Percentiles rank a stretch among this genome's conserved stretches.
These are phyloP conservation scores for Angomonas deanei DNA, from an alignment of 208 protist genomes.

Conservation along the genomic window DNA sequence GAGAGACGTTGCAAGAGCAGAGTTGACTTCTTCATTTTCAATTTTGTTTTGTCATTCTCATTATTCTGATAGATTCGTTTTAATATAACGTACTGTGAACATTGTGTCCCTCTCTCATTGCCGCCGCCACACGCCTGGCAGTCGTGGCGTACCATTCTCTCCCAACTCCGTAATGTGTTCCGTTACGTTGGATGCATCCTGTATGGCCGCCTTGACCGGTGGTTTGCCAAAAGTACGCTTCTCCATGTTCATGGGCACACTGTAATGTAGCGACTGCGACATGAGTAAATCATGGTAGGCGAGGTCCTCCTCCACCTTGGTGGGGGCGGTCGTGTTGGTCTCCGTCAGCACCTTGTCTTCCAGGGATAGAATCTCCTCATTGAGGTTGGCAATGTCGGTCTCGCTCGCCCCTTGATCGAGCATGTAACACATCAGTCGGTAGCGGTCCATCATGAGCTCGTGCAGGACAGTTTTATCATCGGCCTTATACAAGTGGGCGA, in stretches of 20 bases:
- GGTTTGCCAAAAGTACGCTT: background rate
- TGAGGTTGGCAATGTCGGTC: constrained; percentile 44
- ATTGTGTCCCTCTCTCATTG: too few species aligned
- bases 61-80: too few species aligned
- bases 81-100: too few species aligned
- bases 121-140: background rate
- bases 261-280: constrained; percentile 3
- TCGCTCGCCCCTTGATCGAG: constrained; percentile 41
- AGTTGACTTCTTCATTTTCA: too few species aligned
- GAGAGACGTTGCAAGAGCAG: background rate
- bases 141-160: too few species aligned
- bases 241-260: background rate
- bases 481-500: constrained; percentile 74
- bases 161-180: background rate
- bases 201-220: background rate
- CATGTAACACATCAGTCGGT: constrained; percentile 56
- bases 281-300: constrained; percentile 12
- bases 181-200: background rate
- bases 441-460: constrained; percentile 72
- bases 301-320: constrained; percentile 19
- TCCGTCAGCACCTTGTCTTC: constrained; percentile 18
- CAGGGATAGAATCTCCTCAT: constrained; percentile 42
- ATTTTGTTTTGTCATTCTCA: too few species aligned
- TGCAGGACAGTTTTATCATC: constrained; percentile 40
- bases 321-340: constrained; percentile 15